A percentile compares a stretch with the other conserved stretches of the same genome.
These are phyloP conservation scores for Gorgonomyces haynaldii DNA, from an alignment of 192 early-diverging fungal species.

Conservation along the genomic window DNA sequence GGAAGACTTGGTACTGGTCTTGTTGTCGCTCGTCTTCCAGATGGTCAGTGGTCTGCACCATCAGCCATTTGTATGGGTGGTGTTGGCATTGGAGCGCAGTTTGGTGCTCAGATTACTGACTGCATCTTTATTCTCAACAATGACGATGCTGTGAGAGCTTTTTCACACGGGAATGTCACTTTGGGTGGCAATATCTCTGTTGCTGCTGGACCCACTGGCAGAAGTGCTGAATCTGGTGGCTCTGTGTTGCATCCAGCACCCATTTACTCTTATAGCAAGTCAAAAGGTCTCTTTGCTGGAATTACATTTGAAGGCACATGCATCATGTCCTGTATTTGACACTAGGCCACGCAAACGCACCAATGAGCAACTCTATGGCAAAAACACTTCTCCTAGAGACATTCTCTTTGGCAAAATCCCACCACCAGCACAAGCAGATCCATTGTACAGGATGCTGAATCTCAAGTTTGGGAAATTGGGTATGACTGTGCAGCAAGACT, in stretches of 20 bases:
- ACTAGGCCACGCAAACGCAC: slow-evolving; percentile 77
- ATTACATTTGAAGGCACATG: slow-evolving; percentile 79
- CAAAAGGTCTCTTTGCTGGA: slow-evolving; percentile 87
- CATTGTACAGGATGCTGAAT: slow-evolving; percentile 64
- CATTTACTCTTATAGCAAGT: slow-evolving; percentile 85
- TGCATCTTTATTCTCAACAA: slow-evolving; percentile 85
- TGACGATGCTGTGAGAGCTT: slow-evolving; percentile 71
- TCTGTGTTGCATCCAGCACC: slow-evolving; percentile 62
- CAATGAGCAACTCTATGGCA: slow-evolving; percentile 72
- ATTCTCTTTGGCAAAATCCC: slow-evolving; percentile 57
- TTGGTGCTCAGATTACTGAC: slow-evolving; percentile 86
- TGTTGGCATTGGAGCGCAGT: slow-evolving; percentile 71
- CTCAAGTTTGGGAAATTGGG: slow-evolving; percentile 12
- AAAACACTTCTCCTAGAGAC: slow-evolving; percentile 47
- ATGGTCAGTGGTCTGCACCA: slow-evolving; percentile 69
- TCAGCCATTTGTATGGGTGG: slow-evolving; percentile 76
- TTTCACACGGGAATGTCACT: slow-evolving; percentile 77
- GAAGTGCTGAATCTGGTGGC: slow-evolving; percentile 74
- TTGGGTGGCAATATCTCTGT: slow-evolving; percentile 70
- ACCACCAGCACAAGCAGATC: slow-evolving; percentile 70
- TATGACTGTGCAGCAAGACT: not conserved
- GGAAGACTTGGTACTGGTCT: slow-evolving; percentile 78
- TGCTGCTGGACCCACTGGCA: slow-evolving; percentile 77
- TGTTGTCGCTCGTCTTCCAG: slow-evolving; percentile 66
- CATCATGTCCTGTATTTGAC: no score